phyloP scores from a whole-genome alignment of 345 rosid genomes.

The Acer negundo region DNA sequence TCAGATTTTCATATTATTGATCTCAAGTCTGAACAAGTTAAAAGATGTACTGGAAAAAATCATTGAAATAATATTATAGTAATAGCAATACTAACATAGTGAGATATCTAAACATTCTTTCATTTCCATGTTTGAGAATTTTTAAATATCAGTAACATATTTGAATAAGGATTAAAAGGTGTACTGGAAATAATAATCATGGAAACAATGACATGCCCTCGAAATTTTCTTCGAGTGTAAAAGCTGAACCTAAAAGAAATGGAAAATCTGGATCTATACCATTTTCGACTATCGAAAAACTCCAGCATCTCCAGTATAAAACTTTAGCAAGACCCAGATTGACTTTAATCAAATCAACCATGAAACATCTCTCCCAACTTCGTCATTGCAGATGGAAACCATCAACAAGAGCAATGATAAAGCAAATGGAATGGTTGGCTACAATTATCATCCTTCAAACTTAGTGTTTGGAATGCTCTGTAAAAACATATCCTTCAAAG shows the following conservation, averaged over 20 bases:
- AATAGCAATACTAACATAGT: too few relatives aligned
- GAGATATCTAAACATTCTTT: too few relatives aligned
- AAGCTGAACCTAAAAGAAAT: background rate
- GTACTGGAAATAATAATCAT: background rate
- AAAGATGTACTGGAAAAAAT: too few relatives aligned
- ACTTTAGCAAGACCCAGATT: background rate
- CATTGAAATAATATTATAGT: too few relatives aligned
- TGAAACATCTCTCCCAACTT: background rate
- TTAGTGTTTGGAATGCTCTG: constrained; percentile 50
- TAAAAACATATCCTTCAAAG: constrained; percentile 60
- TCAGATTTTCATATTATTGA: too few relatives aligned
- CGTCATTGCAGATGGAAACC: constrained; percentile 6
- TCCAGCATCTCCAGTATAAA: background rate
- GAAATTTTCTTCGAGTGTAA: constrained; percentile 9
- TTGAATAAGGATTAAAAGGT: background rate
- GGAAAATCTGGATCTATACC: background rate
- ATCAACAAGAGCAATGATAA: constrained; percentile 1
- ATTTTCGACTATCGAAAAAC: background rate
- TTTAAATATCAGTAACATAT: background rate
- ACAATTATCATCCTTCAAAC: constrained; percentile 22
- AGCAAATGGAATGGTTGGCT: background rate
- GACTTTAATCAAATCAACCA: constrained; percentile 11
- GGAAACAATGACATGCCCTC: background rate
- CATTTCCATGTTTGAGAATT: background rate
- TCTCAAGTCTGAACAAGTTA: too few relatives aligned